Evolutionary conservation across 345 rosid genomes (phyloP).

Genomic region (Heritiera fomes): DNA sequence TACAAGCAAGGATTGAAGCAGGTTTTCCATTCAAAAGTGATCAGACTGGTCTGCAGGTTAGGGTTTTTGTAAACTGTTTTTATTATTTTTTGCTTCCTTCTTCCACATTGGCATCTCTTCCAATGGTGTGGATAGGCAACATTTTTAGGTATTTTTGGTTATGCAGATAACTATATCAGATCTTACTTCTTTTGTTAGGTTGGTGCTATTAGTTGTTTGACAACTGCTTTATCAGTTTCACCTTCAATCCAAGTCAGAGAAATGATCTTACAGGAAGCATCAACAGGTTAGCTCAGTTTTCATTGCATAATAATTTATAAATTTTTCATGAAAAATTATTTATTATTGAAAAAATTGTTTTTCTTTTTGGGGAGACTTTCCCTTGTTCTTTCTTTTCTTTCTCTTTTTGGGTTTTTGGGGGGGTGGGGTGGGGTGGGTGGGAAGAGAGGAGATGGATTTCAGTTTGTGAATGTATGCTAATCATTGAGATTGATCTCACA

Average conservation of each 20-base stretch:
- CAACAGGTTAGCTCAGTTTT: slow-evolving; percentile 49
- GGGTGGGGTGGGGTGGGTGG: too few species aligned
- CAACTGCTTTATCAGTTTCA: slow-evolving; percentile 74
- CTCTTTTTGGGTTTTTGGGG: too few species aligned
- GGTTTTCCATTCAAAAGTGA: slow-evolving; percentile 66
- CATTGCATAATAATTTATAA: background rate
- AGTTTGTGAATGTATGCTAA: background rate
- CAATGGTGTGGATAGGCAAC: background rate
- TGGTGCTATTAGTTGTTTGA: slow-evolving; percentile 72
- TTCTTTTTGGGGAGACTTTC: background rate
- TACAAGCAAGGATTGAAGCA: slow-evolving; percentile 53
- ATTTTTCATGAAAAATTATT: background rate
- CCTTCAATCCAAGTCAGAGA: slow-evolving; percentile 59
- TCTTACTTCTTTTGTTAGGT: slow-evolving; percentile 47
- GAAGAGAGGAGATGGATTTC: background rate
- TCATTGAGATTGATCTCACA: background rate
- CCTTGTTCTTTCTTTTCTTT: background rate
- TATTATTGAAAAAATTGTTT: background rate
- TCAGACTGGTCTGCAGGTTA: slow-evolving; percentile 75
- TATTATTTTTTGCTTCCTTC: background rate
- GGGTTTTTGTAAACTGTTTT: slow-evolving; percentile 31
- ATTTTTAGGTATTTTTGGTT: background rate
- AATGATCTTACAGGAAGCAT: slow-evolving; percentile 65
- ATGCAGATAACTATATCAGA: background rate
- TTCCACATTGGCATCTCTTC: background rate